Percentiles rank a stretch among this genome's conserved stretches.
Conservation (phyloP, 768 basidiomycete genomes). For the Plicaturopsis crispa region DNA sequence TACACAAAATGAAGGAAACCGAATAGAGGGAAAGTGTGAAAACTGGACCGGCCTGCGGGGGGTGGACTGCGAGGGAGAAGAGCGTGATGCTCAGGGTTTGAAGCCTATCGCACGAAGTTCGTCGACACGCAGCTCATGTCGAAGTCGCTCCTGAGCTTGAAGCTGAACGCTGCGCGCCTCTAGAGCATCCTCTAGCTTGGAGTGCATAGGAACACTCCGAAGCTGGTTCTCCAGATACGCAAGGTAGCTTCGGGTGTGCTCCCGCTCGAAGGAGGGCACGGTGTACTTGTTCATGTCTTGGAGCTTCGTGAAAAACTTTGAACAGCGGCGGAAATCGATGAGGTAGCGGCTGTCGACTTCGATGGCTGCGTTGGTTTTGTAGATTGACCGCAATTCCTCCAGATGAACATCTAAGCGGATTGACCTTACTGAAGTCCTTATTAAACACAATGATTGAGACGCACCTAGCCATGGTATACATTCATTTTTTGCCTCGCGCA, state of each 20-base stretch:
- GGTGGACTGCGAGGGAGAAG: too few species aligned
- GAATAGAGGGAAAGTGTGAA: too few species aligned
- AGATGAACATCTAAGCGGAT: constrained; percentile 27
- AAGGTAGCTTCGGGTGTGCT: constrained; percentile 25
- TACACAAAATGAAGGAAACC: too few species aligned
- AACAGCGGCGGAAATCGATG: constrained; percentile 36
- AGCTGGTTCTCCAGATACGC: constrained; percentile 36
- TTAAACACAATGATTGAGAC: constrained; percentile 1
- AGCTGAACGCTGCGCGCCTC: constrained; percentile 21
- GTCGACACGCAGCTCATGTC: constrained; percentile 1
- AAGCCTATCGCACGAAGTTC: constrained; percentile 12
- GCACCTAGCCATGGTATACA: constrained; percentile 36
- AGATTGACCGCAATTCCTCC: constrained; percentile 2
- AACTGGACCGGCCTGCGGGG: too few species aligned
- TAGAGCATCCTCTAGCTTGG: constrained; percentile 24
- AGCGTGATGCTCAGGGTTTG: too few species aligned
- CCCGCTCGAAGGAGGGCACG: constrained; percentile 25
- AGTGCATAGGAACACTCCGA: constrained; percentile 17
- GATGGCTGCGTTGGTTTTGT: constrained; percentile 10
- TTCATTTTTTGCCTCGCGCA: too few species aligned
- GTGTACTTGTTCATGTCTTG: constrained; percentile 23
- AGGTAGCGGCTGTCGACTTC: constrained; percentile 23
- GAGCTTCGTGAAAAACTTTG: constrained; percentile 28
- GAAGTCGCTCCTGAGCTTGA: constrained; percentile 4
- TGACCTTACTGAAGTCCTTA: background rate